These are phyloP conservation scores for Starmerella floris DNA, from an alignment of 805 yeast species.

Conservation along the genomic window DNA sequence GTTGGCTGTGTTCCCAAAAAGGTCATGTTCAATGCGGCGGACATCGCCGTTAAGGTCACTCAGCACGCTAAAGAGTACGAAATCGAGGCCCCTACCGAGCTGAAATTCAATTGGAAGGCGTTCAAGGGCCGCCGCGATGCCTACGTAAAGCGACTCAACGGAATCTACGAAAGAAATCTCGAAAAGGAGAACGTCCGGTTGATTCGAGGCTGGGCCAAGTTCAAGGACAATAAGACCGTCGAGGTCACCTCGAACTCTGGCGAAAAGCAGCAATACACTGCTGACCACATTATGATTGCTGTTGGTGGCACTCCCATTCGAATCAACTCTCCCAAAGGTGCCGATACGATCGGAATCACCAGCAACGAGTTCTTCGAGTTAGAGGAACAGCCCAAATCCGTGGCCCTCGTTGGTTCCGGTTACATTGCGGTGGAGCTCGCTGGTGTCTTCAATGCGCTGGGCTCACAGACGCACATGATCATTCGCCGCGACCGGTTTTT, in stretches of 20 bases:
- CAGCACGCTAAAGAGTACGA: constrained; percentile 71
- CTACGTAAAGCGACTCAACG: constrained; percentile 73
- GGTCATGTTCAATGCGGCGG: constrained; percentile 97
- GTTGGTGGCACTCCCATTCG: constrained; percentile 80
- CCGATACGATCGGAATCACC: constrained; percentile 58
- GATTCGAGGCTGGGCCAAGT: constrained; percentile 74
- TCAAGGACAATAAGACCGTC: constrained; percentile 42
- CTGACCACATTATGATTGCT: constrained; percentile 75
- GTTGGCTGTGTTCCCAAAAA: constrained; percentile 99
- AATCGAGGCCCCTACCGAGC: constrained; percentile 44
- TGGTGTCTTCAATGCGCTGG: constrained; percentile 83
- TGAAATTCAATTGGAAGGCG: constrained; percentile 64
- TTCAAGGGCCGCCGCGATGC: constrained; percentile 88
- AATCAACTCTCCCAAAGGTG: constrained; percentile 64
- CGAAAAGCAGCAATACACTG: constrained; percentile 46
- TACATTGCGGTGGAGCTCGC: constrained; percentile 93
- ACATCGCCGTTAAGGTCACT: constrained; percentile 59
- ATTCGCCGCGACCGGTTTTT: constrained; percentile 86
- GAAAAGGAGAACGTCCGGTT: constrained; percentile 79
- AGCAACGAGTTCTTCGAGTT: constrained; percentile 86
- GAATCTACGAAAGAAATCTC: constrained; percentile 81
- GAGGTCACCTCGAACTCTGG: constrained; percentile 57
- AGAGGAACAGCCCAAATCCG: constrained; percentile 73
- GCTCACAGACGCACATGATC: constrained; percentile 71
- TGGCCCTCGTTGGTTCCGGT: constrained; percentile 95